Percentiles rank a stretch among this genome's conserved stretches.
These are phyloP conservation scores for Apium graveolens DNA, from an alignment of 129 eudicot genomes.

Conservation along the genomic window DNA sequence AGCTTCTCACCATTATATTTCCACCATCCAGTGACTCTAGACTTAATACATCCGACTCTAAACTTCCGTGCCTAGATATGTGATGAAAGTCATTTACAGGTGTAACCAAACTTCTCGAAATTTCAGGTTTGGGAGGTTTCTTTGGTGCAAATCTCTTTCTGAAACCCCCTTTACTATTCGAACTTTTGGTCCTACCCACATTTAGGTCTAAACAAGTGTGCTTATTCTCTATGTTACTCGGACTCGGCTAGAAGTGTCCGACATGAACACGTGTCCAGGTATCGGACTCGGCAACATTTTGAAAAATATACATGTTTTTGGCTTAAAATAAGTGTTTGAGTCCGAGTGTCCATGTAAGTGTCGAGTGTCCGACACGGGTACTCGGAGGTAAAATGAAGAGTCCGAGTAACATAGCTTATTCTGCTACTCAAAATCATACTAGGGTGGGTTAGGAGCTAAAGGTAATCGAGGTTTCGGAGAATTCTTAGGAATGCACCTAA, in stretches of 20 bases:
- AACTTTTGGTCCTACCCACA: background rate
- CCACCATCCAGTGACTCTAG: constrained; percentile 12
- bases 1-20: constrained; percentile 7
- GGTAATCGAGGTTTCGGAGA: constrained; percentile 16
- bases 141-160: background rate
- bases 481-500: constrained; percentile 49
- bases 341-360: no score
- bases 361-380: no score
- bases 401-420: no score
- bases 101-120: constrained; percentile 13
- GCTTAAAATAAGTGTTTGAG: no score
- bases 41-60: background rate
- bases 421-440: constrained; percentile 1
- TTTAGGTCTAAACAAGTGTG: constrained; percentile 6
- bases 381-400: no score
- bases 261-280: no score
- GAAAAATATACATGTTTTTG: no score
- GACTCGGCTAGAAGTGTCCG: no score
- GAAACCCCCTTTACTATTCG: constrained; percentile 2
- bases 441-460: constrained; percentile 16
- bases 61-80: background rate
- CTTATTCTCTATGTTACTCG: no score
- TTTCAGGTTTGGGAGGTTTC: background rate
- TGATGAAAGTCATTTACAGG: constrained; percentile 11
- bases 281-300: no score